Conservation (phyloP, 1,139 yeast genomes). For the Suhomyces choctaworum region DNA sequence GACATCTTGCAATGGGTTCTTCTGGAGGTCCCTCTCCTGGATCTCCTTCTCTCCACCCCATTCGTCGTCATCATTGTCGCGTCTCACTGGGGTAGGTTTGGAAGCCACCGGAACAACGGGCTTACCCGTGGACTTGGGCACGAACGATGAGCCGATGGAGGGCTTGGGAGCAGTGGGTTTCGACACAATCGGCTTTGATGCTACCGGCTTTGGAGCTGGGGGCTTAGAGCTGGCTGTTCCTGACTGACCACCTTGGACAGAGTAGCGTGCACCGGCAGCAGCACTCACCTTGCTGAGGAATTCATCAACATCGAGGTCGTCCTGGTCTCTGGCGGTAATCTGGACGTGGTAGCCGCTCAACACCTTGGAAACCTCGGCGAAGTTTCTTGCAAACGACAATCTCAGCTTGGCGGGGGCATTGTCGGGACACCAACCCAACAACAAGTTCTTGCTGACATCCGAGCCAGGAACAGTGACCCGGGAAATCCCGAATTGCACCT, state of each 20-base stretch:
- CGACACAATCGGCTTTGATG: slow-evolving; percentile 26
- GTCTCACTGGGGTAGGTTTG: slow-evolving; percentile 14
- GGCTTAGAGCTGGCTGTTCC: slow-evolving; percentile 14
- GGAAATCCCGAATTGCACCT: slow-evolving; percentile 87
- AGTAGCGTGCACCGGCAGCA: slow-evolving; percentile 95
- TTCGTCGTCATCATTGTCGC: slow-evolving; percentile 48
- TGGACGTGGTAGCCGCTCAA: slow-evolving; percentile 90
- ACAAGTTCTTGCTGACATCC: slow-evolving; percentile 77
- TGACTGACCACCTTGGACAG: slow-evolving; percentile 46
- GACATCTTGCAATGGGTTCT: slow-evolving; percentile 59
- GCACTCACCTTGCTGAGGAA: slow-evolving; percentile 75
- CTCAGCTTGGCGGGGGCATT: slow-evolving; percentile 75
- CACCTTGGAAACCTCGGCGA: slow-evolving; percentile 68
- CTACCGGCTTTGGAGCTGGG: slow-evolving; percentile 24
- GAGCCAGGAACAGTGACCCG: slow-evolving; percentile 88
- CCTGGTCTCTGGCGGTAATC: slow-evolving; percentile 92
- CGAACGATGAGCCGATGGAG: slow-evolving; percentile 26
- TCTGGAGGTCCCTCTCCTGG: slow-evolving; percentile 66
- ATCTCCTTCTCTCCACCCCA: slow-evolving; percentile 68
- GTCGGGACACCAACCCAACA: slow-evolving; percentile 94
- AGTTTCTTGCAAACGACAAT: slow-evolving; percentile 72
- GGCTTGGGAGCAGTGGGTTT: slow-evolving; percentile 21
- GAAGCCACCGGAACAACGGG: slow-evolving; percentile 27
- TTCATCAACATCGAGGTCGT: slow-evolving; percentile 80
- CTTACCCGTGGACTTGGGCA: slow-evolving; percentile 43